Conservation (phyloP, 345 rosid genomes). For the Lepidium africanum region DNA sequence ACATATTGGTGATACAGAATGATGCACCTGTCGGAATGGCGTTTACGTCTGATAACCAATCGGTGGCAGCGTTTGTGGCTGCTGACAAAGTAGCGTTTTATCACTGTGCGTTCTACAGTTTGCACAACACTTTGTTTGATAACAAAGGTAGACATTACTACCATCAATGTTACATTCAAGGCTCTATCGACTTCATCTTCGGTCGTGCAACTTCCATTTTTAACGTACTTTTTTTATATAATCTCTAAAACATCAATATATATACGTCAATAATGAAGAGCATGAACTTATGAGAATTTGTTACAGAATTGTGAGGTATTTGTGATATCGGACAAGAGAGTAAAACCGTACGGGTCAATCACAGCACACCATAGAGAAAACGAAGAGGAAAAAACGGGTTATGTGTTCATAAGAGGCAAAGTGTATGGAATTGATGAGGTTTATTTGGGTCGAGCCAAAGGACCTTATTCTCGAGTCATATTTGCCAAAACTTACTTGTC, state of each 20-base stretch:
- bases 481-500: constrained; percentile 69
- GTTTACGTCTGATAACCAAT: constrained; percentile 89
- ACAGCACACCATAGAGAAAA: constrained; percentile 66
- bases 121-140: constrained; percentile 89
- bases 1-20: constrained; percentile 37
- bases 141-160: constrained; percentile 93
- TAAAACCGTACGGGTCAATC: constrained; percentile 64
- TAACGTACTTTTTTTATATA: constrained; percentile 30
- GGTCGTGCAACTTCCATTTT: constrained; percentile 81
- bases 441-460: constrained; percentile 72
- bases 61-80: constrained; percentile 82
- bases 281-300: not conserved
- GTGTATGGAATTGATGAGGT: constrained; percentile 61
- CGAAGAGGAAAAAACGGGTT: constrained; percentile 48
- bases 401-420: constrained; percentile 63
- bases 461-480: constrained; percentile 57
- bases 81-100: constrained; percentile 79
- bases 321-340: constrained; percentile 65
- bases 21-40: constrained; percentile 88
- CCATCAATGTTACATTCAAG: constrained; percentile 72
- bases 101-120: constrained; percentile 84
- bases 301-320: constrained; percentile 66
- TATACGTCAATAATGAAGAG: too few relatives aligned
- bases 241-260: not conserved
- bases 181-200: constrained; percentile 90